Base-by-base conservation (phyloP, 2,329 filamentous ascomycete species). In the Elsinoe batatas region DNA sequence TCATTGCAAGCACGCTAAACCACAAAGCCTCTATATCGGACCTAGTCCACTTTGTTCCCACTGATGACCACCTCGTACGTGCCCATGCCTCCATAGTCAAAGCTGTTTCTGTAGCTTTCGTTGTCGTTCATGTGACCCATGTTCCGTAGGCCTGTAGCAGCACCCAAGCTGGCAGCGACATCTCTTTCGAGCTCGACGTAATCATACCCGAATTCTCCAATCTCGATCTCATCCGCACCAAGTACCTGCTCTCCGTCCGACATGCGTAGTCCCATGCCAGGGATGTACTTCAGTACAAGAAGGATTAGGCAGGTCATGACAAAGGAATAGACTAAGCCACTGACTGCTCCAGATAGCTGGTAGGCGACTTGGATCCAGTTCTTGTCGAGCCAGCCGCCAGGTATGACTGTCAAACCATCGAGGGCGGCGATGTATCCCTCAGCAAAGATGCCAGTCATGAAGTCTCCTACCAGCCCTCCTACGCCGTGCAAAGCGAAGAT, bases 401-500 rank as follows among this genome's bases (percentile, higher is more conserved):
- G n/a, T 15, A 53, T 56, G 35, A 59, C 83, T 77, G 89, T 91
- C 69, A 88, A 83, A 53, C 85, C 85, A 62, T 88, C 86, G 51
- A 89, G 79, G 35, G 84, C 84, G 64, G 88, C 86, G 62, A 88
- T 81, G 68, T 81, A 82, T 67, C 81, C 78, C 22, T 81, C 80
- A 32, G 78, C 84, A 71, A 89, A 88, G 64, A 89, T 75, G 49
- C 75, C 84, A 73, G 88, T 88, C 76, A 88, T 86, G 65, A 88
- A 60, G 40, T 93, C 87, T 50, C 89, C 89, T 57, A 85, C 77
- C 61, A 93, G 88, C 61, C 89, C 89, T 47, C 89, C 88, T 60
- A 94, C 74, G 65, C 81, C 88, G 79, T 95, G 89, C 72, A 93
- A 88, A 62, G 89, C 89, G 72, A 95, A 93, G 64, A 95, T 84